Evolutionary conservation across 768 basidiomycete genomes (phyloP), one percentile per base, ranked within the genome.

Genomic region (Suillus discolor): DNA sequence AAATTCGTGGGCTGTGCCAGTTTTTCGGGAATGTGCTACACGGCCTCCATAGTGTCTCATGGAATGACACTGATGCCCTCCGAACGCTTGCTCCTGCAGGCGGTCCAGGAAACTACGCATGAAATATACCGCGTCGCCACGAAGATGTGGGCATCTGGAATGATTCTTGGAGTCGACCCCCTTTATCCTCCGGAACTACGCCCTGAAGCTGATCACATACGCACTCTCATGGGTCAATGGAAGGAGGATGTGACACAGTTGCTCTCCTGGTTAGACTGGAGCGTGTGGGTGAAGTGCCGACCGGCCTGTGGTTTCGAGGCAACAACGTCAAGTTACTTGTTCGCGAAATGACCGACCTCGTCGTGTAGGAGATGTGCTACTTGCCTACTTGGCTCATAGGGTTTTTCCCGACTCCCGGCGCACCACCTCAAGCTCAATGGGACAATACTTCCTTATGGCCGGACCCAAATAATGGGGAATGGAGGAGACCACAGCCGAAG

Each of bases 291-390:
- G 23, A 71, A 63, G 28, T 72, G 71, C 34, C 49, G 64, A 18
- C 67, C 71, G 16, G 55, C 39, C 7, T 71, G 70, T 61, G 55
- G 65, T 41, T 31, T 64, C 0, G 66, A 69, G 62, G 69, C 68
- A 57, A 2, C 42, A 18, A 28, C 4, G 9, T 20, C 18, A 18
- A 31, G 28, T 54, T 11, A 31, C 18, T 31, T 20, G 16, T 51
- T 25, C 28, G 7, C 16, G 15, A 28, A 25, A 25, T 54, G 28
- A 54, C 53, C 34, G 53, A 54, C 28, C 28, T 18, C 7, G 23
- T 54, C 28, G 6, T 18, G 53, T 8, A 75, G 74, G 73, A 74
- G 41, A 69, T 71, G 49, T 75, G 74, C 42, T 76, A 71, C 44
- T 53, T 75, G 18, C 71, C 72, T 57, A 75, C 72, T 1, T 74